phyloP scores from a whole-genome alignment of 2,329 filamentous ascomycete species.

The Hymenoscyphus fructigenus region DNA sequence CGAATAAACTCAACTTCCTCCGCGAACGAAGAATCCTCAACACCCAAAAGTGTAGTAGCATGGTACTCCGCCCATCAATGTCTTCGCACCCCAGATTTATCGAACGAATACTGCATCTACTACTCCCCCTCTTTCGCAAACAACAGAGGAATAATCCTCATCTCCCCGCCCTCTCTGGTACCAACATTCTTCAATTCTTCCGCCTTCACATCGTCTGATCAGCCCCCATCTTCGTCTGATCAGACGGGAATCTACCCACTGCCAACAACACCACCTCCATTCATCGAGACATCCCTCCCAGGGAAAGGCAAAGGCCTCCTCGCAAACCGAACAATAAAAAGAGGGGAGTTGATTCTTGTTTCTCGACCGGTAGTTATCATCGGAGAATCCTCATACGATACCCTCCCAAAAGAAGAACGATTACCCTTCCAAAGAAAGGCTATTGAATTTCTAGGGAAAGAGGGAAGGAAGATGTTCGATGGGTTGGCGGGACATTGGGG shows the following conservation, averaged over 20 bases:
- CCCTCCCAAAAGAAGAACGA: background rate
- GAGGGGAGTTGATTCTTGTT: conserved; percentile 15
- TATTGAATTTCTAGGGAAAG: background rate
- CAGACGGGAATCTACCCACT: background rate
- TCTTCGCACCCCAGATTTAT: background rate
- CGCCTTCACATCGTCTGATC: background rate
- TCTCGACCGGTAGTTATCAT: conserved; percentile 17
- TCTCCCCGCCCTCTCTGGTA: background rate
- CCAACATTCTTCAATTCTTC: background rate
- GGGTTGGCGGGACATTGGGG: conserved; percentile 17
- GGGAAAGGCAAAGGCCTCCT: conserved; percentile 17
- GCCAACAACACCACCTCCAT: background rate
- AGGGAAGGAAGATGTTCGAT: conserved; percentile 7
- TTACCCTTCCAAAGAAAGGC: conserved; percentile 3
- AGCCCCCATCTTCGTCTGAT: no score
- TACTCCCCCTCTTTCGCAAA: background rate
- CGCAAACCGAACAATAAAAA: conserved; percentile 12
- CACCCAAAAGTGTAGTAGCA: background rate
- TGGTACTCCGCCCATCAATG: background rate
- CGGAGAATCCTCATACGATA: conserved; percentile 8
- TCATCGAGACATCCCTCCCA: conserved; percentile 11
- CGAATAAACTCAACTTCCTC: background rate
- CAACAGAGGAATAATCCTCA: background rate
- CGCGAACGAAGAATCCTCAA: background rate
- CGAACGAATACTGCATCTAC: background rate